Evolutionary conservation across 352 stramenopile species (phyloP), one percentile per base, ranked within the genome.

Genomic region (Phytophthora ohioensis): DNA sequence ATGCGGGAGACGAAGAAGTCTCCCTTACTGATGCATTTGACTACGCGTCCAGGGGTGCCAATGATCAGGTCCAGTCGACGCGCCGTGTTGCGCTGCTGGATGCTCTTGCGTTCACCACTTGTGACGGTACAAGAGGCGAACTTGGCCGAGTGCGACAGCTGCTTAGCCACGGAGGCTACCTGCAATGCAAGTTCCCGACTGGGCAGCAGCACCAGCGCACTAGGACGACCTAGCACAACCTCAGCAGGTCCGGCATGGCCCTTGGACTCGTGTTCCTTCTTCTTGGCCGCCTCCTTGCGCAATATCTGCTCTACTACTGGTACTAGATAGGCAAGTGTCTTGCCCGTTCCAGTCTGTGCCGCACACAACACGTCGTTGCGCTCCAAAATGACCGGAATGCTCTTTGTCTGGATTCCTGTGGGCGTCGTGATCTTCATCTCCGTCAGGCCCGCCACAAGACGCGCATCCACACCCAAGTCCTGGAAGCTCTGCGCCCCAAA

Each of bases 1-100:
- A 94, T 76, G 3, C 76, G 80, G n/a, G 87, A 94, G n/a, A 96
- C 69, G 30, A 86, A 93, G 56, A 96, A 84, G 51, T 94, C 85
- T 17, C 79, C 76, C 27, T 82, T 85, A 49, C 75, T 81, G 43
- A 94, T 84, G 62, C 84, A 91, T 59, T 92, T 93, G 38, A 82
- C 81, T 15, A 96, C 69, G 1, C 88, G 78, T 1, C 88, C 88
- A 15, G 88, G 88, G 31, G 88, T 96, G 10, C 85, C 88, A 48
- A 96, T 84, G 48, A 96, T 75, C 21, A 92, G 54, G 42, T 96
- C 88, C 10, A 96, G 59, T 45, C 75, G 72, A 3, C 80, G 74
- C 2, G 64, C 48, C 7, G 88, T 53, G 32, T 82, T 88, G 46
- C 76, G 67, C 55, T 88, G 76, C 64, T 92, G 82, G 38, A 91